A percentile compares a stretch with the other conserved stretches of the same genome.
Conservation (phyloP, 306 rosid genomes). For the Castanea crenata region DNA sequence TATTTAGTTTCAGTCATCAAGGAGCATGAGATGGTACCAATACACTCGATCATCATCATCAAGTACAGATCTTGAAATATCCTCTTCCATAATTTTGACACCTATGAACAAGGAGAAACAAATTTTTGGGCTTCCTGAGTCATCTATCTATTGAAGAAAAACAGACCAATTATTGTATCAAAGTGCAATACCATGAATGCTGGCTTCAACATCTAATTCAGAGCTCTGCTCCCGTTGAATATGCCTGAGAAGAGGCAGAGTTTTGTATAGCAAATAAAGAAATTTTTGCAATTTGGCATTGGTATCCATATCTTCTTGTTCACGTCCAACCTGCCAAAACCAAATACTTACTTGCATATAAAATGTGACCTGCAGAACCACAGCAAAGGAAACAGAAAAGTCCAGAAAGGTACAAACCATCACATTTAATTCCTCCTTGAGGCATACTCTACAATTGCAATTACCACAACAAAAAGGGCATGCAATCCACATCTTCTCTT, state of each 20-base stretch:
- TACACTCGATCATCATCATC: constrained; percentile 65
- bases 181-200: constrained; percentile 40
- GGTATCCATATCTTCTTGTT: constrained; percentile 38
- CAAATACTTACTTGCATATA: constrained; percentile 15
- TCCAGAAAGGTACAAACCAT: constrained; percentile 33
- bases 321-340: constrained; percentile 34
- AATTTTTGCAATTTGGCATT: constrained; percentile 46
- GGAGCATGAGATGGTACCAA: constrained; percentile 46
- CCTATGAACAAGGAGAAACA: constrained; percentile 36
- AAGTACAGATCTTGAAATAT: constrained; percentile 37
- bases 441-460: constrained; percentile 65
- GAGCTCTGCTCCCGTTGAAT: constrained; percentile 55
- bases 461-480: constrained; percentile 58
- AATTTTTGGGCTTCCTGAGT: constrained; percentile 14
- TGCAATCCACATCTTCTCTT: constrained; percentile 40
- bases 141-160: constrained; percentile 11
- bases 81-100: constrained; percentile 40
- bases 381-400: constrained; percentile 7
- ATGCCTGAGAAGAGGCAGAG: constrained; percentile 53
- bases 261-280: constrained; percentile 50
- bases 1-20: constrained; percentile 28
- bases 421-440: constrained; percentile 43
- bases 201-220: constrained; percentile 48
- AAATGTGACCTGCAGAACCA: constrained; percentile 3
- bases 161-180: constrained; percentile 8